Evolutionary conservation across 257 asterid genomes (phyloP), one percentile per base, ranked within the genome.

Genomic region (Fraxinus excelsior): DNA sequence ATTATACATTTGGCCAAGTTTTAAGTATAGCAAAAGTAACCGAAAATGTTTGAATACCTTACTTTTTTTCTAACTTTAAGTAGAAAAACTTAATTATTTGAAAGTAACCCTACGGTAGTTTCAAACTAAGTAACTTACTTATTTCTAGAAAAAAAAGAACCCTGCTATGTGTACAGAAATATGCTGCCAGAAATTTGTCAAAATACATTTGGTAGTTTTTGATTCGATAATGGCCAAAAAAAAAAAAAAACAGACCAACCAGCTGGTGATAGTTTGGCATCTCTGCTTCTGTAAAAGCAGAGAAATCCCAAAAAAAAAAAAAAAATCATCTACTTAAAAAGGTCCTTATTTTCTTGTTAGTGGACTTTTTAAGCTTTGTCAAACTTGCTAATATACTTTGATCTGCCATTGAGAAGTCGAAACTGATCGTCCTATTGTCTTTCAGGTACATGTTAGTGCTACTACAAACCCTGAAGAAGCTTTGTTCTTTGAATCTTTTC

Each of bases 391-490:
- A n/a, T n/a, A n/a, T 23, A 53, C 23, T n/a, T 53, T 8, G 68
- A 62, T 62, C 68, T 23, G 7, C 26, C 19, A 4, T 25, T 10
- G 1, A 62, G 11, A 62, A 3, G 19, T 62, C n/a, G 0, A 62
- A 62, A 25, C 31, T 26, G 9, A 13, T 53, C 67, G 74, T 60
- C 35, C 3, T 23, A 23, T 80, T 78, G 46, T 71, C 75, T 78
- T 74, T 82, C 86, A 95, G 99, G 98, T 96, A 77, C 91, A 84
- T 72, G 97, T 96, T 60, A 90, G 86, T 82, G 73, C 80, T 74
- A 88, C 82, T 64, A 97, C 84, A 49, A 86, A 96, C 85, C 89
- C 97, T 26, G 97, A 91, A 87, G 95, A 90, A 82, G 99, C 99
- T 74, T 88, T 97, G 28, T 82, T 96, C 76, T 96, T 96, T 73